Percentiles rank a stretch among this genome's conserved stretches.
phyloP scores from a whole-genome alignment of 495 filamentous ascomycete genomes.

The Tricharina praecox region DNA sequence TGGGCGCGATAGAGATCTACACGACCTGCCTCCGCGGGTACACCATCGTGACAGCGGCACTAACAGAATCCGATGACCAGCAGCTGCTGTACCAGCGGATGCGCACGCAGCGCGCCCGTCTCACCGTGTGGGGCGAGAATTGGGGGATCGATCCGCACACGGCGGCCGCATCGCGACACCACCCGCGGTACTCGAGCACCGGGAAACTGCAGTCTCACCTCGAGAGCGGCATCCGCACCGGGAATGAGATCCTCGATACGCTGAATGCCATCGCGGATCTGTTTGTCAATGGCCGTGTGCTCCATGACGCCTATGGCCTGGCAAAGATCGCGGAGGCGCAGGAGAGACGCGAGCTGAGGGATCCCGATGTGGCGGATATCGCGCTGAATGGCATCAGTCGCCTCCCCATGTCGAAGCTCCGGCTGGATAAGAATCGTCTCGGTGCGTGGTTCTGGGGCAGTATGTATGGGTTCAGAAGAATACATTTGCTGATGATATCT shows the following conservation, averaged over 20 bases:
- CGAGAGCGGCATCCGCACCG: not conserved
- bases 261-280: not conserved
- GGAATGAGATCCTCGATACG: not conserved
- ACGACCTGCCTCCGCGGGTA: not conserved
- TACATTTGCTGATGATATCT: too few species aligned
- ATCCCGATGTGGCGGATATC: slow-evolving; percentile 3
- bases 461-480: too few species aligned
- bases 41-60: not conserved
- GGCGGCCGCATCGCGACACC: not conserved
- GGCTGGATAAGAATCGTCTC: not conserved
- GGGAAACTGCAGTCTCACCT: not conserved
- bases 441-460: too few species aligned
- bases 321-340: not conserved
- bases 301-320: not conserved
- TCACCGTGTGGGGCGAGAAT: slow-evolving; percentile 1
- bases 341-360: not conserved
- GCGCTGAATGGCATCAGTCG: not conserved
- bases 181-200: not conserved
- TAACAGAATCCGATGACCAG: not conserved
- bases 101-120: not conserved
- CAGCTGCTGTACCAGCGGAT: not conserved
- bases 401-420: not conserved
- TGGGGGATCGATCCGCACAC: not conserved
- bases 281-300: not conserved
- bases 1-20: not conserved